Conservation (phyloP, 257 asterid species). For the Coffea eugenioides region DNA sequence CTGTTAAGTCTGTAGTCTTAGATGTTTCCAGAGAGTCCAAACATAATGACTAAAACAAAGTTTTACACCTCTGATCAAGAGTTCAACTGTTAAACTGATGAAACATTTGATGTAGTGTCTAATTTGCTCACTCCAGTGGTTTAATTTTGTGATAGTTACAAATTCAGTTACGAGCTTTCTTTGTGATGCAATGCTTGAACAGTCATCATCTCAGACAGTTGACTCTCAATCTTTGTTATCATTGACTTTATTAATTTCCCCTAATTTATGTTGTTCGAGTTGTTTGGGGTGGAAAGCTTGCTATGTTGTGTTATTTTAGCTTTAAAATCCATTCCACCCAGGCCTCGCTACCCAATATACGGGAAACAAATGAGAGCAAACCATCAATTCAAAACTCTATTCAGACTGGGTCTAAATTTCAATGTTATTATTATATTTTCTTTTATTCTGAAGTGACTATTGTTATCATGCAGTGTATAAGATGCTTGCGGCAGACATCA, state of each 20-base stretch:
- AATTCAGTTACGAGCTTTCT: too few relatives aligned
- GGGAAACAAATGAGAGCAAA: background rate
- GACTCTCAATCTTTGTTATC: background rate
- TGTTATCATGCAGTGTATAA: slow-evolving; percentile 70
- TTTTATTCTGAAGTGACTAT: background rate
- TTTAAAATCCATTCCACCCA: background rate
- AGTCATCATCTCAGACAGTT: background rate
- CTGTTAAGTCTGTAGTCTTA: background rate
- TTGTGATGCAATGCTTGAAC: background rate
- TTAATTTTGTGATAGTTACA: background rate
- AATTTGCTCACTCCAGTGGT: background rate
- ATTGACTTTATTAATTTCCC: background rate
- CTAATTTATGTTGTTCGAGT: background rate
- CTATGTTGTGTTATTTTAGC: background rate
- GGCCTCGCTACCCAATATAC: background rate
- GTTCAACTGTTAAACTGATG: too few relatives aligned
- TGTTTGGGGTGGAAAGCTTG: background rate
- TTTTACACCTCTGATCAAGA: background rate
- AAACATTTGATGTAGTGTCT: background rate
- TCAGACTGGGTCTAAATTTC: background rate
- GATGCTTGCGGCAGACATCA: slow-evolving; percentile 93
- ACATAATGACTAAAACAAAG: background rate
- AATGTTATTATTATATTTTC: background rate
- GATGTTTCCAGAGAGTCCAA: background rate
- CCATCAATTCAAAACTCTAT: background rate